A percentile compares a stretch with the other conserved stretches of the same genome.
Conservation (phyloP, 2,329 filamentous ascomycete genomes). For the Elsinoe fawcettii region DNA sequence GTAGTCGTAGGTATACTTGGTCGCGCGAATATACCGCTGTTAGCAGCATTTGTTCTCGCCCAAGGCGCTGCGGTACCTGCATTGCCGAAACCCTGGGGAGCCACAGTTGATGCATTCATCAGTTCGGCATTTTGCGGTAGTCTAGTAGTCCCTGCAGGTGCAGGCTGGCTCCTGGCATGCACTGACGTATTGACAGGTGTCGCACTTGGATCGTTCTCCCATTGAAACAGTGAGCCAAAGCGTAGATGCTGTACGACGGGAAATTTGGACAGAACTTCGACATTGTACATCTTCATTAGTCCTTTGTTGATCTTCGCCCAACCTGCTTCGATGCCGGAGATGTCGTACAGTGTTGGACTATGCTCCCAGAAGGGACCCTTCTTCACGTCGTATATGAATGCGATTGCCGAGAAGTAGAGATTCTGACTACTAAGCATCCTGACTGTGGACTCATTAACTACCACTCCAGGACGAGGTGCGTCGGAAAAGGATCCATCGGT, state of each 20-base stretch:
- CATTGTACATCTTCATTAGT: conserved; percentile 99
- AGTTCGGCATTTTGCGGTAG: background rate
- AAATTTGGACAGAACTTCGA: conserved; percentile 92
- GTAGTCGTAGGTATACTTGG: background rate
- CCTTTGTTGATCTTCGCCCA: conserved; percentile 97
- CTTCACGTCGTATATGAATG: conserved; percentile 97
- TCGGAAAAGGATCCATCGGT: conserved; percentile 65
- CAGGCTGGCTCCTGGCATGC: conserved; percentile 28
- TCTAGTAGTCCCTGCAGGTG: background rate
- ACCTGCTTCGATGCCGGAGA: conserved; percentile 77
- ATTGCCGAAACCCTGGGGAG: conserved; percentile 13
- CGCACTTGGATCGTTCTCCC: conserved; percentile 39
- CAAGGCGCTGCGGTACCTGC: conserved; percentile 21
- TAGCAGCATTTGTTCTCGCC: conserved; percentile 17
- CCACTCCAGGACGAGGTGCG: conserved; percentile 62
- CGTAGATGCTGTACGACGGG: conserved; percentile 92
- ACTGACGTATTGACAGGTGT: conserved; percentile 20
- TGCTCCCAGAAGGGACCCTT: conserved; percentile 91
- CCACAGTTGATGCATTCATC: conserved; percentile 21
- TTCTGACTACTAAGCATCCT: conserved; percentile 36
- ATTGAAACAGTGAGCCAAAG: conserved; percentile 43
- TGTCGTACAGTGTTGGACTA: conserved; percentile 87
- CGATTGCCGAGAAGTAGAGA: conserved; percentile 90
- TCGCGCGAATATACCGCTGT: conserved; percentile 4
- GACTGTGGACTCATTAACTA: conserved; percentile 42